phyloP scores from a whole-genome alignment of 306 rosid genomes.

The Lablab purpureus region DNA sequence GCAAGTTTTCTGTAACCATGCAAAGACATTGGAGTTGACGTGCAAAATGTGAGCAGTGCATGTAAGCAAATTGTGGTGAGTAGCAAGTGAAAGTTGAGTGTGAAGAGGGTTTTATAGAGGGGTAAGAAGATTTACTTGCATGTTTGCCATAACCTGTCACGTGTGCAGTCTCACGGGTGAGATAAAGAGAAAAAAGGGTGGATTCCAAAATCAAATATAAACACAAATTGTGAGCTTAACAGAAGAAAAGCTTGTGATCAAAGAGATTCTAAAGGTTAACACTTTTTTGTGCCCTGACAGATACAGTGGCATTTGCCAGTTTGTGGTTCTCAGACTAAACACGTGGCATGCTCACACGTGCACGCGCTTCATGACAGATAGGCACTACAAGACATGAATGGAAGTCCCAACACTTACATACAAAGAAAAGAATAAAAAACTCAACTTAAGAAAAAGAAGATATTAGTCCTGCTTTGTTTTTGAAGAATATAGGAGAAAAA shows the following conservation, averaged over 20 bases:
- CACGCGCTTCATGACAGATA: background rate
- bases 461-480: background rate
- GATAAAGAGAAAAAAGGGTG: background rate
- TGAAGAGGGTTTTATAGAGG: constrained; percentile 35
- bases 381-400: background rate
- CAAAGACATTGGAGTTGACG: constrained; percentile 41
- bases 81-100: constrained; percentile 29
- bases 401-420: background rate
- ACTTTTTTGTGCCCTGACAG: constrained; percentile 11
- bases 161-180: constrained; percentile 59
- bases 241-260: background rate
- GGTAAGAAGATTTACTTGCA: background rate
- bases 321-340: constrained; percentile 42
- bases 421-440: background rate
- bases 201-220: constrained; percentile 17
- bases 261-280: constrained; percentile 36
- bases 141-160: constrained; percentile 59
- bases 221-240: background rate
- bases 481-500: background rate
- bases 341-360: constrained; percentile 41
- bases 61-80: constrained; percentile 28
- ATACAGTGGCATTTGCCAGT: background rate
- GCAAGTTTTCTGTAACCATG: constrained; percentile 32
- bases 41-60: constrained; percentile 18
- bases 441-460: background rate